Evolutionary conservation across 1,284 basidiomycete genomes (phyloP), one percentile per base, ranked within the genome.

Genomic region (Microbotryum saponariae): DNA sequence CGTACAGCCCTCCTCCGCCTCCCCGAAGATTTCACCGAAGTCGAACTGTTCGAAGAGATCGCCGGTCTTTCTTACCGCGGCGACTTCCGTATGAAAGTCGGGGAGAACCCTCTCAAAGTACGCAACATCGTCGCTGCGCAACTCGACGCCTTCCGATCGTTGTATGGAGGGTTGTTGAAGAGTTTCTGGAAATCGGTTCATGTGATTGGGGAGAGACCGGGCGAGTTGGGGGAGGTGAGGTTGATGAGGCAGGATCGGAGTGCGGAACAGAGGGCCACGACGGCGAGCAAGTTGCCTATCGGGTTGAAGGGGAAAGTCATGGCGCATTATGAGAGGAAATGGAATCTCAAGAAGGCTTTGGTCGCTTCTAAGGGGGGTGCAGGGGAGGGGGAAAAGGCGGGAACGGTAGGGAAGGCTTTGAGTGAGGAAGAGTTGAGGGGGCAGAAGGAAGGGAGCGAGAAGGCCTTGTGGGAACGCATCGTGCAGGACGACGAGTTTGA

Each of bases 71-170:
- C 85, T 67, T 99, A 99, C 74, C 79, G 80, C 65, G 90, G 90
- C 25, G 96, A 99, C 74, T 91, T 91, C 53, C 82, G 94, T 44
- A 99, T 99, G 94, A 71, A 83, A 45, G 77, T 82, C 12, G 91
- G 87, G 0, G 94, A 99, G 80, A 97, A 98, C 76, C 85, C 91
- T 27, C 81, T 83, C 65, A 99, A 99, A 78, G 86, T 97, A n/a
- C 78, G 79, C 56, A 97, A 97, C 76, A 96, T 97, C 70, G 92
- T 97, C 29, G 78, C 81, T 62, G 85, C 84, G 57, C 89, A 96
- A 76, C 79, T 82, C 25, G 81, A 82, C 7, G 89, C 91, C 73
- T 97, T 98, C 77, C 82, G 85, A 63, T 84, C 88, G 70, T 78
- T 97, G 68, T 98, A 97, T 77, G 84, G 85, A 70, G 82, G 87